A percentile compares a stretch with the other conserved stretches of the same genome.
These are phyloP conservation scores for Colletotrichum sp. DNA, from an alignment of 2,329 filamentous ascomycete genomes.

Conservation along the genomic window DNA sequence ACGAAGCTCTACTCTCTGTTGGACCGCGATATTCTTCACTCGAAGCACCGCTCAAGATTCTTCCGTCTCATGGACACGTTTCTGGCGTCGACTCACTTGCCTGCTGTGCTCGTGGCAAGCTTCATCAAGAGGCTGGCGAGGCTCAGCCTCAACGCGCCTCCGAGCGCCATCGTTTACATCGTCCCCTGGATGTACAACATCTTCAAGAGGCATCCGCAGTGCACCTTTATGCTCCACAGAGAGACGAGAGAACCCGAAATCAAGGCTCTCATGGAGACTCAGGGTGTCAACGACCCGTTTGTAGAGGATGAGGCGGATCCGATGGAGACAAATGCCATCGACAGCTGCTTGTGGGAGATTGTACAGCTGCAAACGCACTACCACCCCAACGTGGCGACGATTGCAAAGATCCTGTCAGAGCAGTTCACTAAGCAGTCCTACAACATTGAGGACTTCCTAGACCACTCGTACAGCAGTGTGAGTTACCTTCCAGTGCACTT, in stretches of 20 bases:
- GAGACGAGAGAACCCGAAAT: slow-evolving; percentile 63
- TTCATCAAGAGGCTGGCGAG: slow-evolving; percentile 94
- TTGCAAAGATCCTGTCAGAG: slow-evolving; percentile 92
- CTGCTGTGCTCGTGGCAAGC: slow-evolving; percentile 87
- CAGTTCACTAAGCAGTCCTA: slow-evolving; percentile 97
- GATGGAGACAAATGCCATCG: slow-evolving; percentile 84
- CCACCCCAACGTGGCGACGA: slow-evolving; percentile 93
- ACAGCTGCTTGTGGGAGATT: slow-evolving; percentile 94
- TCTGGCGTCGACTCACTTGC: slow-evolving; percentile 88
- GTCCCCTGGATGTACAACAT: slow-evolving; percentile 97
- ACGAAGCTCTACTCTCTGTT: slow-evolving; percentile 91
- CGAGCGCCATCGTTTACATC: slow-evolving; percentile 85
- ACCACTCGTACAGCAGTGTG: slow-evolving; percentile 87
- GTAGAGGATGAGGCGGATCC: slow-evolving; percentile 78
- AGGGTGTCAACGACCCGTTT: slow-evolving; percentile 76
- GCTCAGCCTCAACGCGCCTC: slow-evolving; percentile 85
- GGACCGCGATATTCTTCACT: slow-evolving; percentile 85
- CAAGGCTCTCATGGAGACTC: slow-evolving; percentile 63
- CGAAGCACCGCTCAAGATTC: slow-evolving; percentile 91
- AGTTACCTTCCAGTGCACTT: slow-evolving; percentile 52
- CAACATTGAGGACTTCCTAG: slow-evolving; percentile 95
- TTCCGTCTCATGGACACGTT: slow-evolving; percentile 93
- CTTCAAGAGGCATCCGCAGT: slow-evolving; percentile 85
- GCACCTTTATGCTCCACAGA: slow-evolving; percentile 96
- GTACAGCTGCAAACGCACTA: slow-evolving; percentile 91